phyloP scores from a whole-genome alignment of 352 stramenopile species.

The Globisporangium echinulatum region DNA sequence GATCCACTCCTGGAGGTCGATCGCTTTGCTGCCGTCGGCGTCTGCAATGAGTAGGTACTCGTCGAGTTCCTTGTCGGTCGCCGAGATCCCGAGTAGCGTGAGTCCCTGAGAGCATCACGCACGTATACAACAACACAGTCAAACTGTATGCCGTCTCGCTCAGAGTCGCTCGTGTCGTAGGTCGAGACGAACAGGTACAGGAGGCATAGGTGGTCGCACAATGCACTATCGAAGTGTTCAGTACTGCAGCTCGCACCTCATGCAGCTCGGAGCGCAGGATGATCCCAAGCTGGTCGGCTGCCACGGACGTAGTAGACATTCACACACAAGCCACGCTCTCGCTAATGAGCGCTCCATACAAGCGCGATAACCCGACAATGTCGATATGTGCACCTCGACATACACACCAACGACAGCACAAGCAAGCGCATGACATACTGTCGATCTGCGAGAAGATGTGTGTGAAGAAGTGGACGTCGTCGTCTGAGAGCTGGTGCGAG shows the following conservation, averaged over 20 bases:
- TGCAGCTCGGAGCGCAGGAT: slow-evolving; percentile 64
- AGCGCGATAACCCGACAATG: neutral
- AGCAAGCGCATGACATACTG: slow-evolving; percentile 17
- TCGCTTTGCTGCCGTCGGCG: slow-evolving; percentile 56
- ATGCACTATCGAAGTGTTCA: too few relatives aligned
- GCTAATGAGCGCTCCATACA: neutral
- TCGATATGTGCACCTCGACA: too few relatives aligned
- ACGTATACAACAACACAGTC: too few relatives aligned
- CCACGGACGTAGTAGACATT: neutral
- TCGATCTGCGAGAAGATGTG: slow-evolving; percentile 72
- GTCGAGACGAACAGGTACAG: too few relatives aligned
- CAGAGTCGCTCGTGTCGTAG: neutral
- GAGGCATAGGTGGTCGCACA: too few relatives aligned
- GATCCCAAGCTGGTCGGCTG: slow-evolving; percentile 52
- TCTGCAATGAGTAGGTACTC: slow-evolving; percentile 60
- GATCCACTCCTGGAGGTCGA: slow-evolving; percentile 62
- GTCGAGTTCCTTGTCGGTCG: slow-evolving; percentile 59
- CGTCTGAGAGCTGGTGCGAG: slow-evolving; percentile 40
- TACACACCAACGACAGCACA: too few relatives aligned
- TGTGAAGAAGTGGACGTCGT: slow-evolving; percentile 58
- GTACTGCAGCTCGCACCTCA: slow-evolving; percentile 17
- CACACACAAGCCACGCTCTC: neutral
- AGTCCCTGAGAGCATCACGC: slow-evolving; percentile 32
- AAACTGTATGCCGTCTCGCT: too few relatives aligned
- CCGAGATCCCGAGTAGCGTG: slow-evolving; percentile 45